Evolutionary conservation across 2,329 filamentous ascomycete genomes (phyloP).

Genomic region (Didymella keratinophila): DNA sequence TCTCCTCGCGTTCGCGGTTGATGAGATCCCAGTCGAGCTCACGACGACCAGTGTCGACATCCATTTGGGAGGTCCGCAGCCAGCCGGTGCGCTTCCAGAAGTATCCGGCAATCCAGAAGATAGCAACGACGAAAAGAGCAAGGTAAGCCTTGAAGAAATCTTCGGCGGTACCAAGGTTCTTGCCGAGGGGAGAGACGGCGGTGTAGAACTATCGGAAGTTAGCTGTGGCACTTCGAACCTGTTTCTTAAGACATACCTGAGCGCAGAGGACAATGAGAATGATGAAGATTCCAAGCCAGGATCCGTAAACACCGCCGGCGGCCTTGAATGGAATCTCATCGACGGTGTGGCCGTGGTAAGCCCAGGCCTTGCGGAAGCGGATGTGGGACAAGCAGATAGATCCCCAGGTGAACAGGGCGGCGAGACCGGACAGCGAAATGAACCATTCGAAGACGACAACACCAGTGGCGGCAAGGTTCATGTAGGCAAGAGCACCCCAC

Average conservation of each 20-base stretch:
- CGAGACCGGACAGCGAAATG: conserved; percentile 74
- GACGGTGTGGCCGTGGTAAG: conserved; percentile 49
- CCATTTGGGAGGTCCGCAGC: conserved; percentile 67
- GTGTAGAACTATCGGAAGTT: conserved; percentile 50
- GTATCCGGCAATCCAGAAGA: conserved; percentile 60
- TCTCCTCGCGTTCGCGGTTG: conserved; percentile 61
- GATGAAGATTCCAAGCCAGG: conserved; percentile 52
- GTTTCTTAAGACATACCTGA: conserved; percentile 38
- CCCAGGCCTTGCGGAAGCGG: conserved; percentile 73
- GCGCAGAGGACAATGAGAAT: conserved; percentile 51
- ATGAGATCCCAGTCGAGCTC: conserved; percentile 71
- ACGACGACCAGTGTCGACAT: conserved; percentile 71
- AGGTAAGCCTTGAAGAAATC: conserved; percentile 59
- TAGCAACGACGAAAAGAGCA: conserved; percentile 55
- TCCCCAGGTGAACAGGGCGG: conserved; percentile 79
- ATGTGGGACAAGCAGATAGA: conserved; percentile 92
- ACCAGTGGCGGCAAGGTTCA: conserved; percentile 61
- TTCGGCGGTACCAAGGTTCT: conserved; percentile 44
- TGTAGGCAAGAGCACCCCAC: conserved; percentile 78
- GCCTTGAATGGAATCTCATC: conserved; percentile 57
- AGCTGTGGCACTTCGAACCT: background rate
- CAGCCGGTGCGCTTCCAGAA: conserved; percentile 71
- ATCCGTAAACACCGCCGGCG: conserved; percentile 51
- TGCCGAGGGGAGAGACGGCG: conserved; percentile 43
- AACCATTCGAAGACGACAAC: conserved; percentile 75